A percentile compares a stretch with the other conserved stretches of the same genome.
Evolutionary conservation across 2,329 filamentous ascomycete species (phyloP).

Genomic region (Claviceps spartinae): DNA sequence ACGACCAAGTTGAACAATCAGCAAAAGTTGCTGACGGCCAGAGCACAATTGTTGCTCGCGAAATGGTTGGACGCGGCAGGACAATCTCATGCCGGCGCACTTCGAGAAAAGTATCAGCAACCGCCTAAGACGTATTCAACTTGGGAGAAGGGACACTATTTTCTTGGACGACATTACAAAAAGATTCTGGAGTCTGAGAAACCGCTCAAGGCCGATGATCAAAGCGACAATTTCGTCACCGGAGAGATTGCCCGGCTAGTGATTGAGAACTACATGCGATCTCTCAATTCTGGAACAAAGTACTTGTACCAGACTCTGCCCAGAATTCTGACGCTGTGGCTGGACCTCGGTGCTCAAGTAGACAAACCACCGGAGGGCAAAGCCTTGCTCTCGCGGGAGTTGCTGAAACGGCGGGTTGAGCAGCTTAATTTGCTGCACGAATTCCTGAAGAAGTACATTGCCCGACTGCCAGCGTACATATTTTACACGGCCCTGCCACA

Average conservation of each 20-base stretch:
- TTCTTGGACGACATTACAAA: constrained; percentile 92
- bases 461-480: constrained; percentile 57
- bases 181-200: constrained; percentile 88
- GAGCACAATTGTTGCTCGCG: constrained; percentile 77
- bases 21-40: constrained; percentile 50
- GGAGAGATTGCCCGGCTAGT: constrained; percentile 81
- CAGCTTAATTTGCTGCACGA: constrained; percentile 57
- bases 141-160: constrained; percentile 97
- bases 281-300: constrained; percentile 78
- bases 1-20: constrained; percentile 29
- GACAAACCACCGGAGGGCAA: constrained; percentile 47
- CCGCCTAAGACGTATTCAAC: constrained; percentile 55
- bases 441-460: constrained; percentile 68
- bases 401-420: constrained; percentile 43
- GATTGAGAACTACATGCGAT: constrained; percentile 85
- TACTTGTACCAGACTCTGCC: constrained; percentile 93
- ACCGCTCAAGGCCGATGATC: constrained; percentile 58
- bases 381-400: constrained; percentile 36
- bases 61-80: constrained; percentile 97
- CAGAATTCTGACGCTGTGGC: constrained; percentile 82
- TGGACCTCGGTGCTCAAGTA: constrained; percentile 72
- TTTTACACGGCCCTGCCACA: constrained; percentile 80
- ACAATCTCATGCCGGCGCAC: constrained; percentile 70
- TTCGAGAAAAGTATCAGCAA: constrained; percentile 71
- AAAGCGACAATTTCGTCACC: constrained; percentile 60